Evolutionary conservation across 352 stramenopile species (phyloP).

Genomic region (Phytophthora sansomeana): DNA sequence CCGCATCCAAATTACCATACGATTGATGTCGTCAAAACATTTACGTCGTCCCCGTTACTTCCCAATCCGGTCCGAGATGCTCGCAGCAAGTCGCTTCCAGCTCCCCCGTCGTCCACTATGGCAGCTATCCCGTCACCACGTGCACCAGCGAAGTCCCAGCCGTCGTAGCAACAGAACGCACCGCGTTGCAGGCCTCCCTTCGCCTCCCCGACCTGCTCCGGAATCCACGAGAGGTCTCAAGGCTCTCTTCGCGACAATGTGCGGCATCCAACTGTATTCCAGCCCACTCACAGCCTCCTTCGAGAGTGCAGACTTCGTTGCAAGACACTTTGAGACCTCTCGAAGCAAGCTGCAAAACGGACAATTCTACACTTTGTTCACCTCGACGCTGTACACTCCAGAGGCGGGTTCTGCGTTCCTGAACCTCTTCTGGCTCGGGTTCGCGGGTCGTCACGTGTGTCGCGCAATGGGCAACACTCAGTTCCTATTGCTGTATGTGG

Average conservation of each 20-base stretch:
- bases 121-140: background rate
- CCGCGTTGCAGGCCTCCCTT: background rate
- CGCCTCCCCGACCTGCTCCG: background rate
- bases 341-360: constrained; percentile 9
- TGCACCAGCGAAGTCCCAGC: constrained; percentile 4
- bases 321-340: constrained; percentile 24
- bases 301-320: constrained; percentile 16
- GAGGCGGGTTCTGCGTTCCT: constrained; percentile 1
- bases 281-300: constrained; percentile 8
- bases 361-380: constrained; percentile 24
- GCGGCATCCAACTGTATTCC: constrained; percentile 13
- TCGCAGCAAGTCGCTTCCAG: constrained; percentile 6
- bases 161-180: background rate
- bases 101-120: constrained; percentile 3
- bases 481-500: constrained; percentile 26
- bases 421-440: constrained; percentile 21
- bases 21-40: too few species aligned
- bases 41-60: background rate
- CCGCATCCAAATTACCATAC: too few species aligned
- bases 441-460: constrained; percentile 28
- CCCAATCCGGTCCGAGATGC: constrained; percentile 2
- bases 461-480: constrained; percentile 17
- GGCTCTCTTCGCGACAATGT: constrained; percentile 19
- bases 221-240: constrained; percentile 14
- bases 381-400: constrained; percentile 24